phyloP scores from a whole-genome alignment of 176 grass and related monocot genomes.

The Eragrostis curvula region DNA sequence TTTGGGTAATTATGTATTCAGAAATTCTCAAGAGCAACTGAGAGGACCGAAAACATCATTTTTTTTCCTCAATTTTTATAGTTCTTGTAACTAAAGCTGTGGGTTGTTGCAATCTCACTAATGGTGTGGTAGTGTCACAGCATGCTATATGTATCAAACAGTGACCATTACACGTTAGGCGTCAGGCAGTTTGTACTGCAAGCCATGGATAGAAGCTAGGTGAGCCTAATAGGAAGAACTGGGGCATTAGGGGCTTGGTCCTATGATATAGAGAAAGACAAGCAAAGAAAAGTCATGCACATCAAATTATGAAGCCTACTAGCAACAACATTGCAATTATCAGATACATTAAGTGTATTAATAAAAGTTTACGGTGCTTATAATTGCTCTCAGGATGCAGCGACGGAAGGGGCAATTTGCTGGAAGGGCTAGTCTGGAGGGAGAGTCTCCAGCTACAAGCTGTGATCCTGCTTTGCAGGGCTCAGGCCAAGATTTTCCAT shows the following conservation, averaged over 20 bases:
- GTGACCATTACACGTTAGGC: not conserved
- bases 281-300: not conserved
- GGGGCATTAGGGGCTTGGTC: slow-evolving; percentile 10
- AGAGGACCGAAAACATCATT: not conserved
- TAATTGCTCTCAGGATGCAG: slow-evolving; percentile 74
- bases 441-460: slow-evolving; percentile 50
- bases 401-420: slow-evolving; percentile 85
- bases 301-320: slow-evolving; percentile 23
- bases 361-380: slow-evolving; percentile 33
- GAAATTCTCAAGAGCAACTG: not conserved
- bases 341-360: not conserved
- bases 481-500: slow-evolving; percentile 55
- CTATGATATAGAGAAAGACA: not conserved
- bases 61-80: no score
- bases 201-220: slow-evolving; percentile 18
- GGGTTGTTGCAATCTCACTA: not conserved
- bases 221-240: slow-evolving; percentile 16
- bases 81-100: no score
- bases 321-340: slow-evolving; percentile 17
- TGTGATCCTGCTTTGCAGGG: slow-evolving; percentile 51
- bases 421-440: slow-evolving; percentile 68
- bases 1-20: slow-evolving; percentile 1
- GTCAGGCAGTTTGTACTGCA: slow-evolving; percentile 21
- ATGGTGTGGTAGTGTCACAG: not conserved
- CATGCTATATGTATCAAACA: slow-evolving; percentile 14